Evolutionary conservation across 1,284 basidiomycete species (phyloP).

Genomic region (Erythrobasidium hasegawianum): DNA sequence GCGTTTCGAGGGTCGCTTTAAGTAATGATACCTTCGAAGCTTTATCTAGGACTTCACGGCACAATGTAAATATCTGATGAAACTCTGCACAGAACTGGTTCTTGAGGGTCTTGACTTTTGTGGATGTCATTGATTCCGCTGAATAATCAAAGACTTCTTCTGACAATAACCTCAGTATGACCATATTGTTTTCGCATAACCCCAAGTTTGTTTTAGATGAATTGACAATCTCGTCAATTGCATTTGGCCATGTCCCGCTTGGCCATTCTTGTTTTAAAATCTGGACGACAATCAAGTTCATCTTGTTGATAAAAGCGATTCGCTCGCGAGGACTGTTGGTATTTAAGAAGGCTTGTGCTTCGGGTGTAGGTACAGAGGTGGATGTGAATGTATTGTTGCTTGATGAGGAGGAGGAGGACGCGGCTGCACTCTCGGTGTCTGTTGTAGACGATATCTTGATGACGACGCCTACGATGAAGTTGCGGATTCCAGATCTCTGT

Average conservation of each 20-base stretch:
- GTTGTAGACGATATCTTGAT: slow-evolving; percentile 75
- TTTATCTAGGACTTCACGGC: slow-evolving; percentile 92
- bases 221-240: slow-evolving; percentile 95
- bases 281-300: slow-evolving; percentile 93
- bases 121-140: slow-evolving; percentile 97
- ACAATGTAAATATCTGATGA: slow-evolving; percentile 91
- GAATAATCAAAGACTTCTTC: slow-evolving; percentile 99
- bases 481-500: slow-evolving; percentile 90
- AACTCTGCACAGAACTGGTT: slow-evolving; percentile 98
- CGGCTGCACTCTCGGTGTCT: slow-evolving; percentile 61
- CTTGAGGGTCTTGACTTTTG: slow-evolving; percentile 95
- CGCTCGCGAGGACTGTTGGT: slow-evolving; percentile 66
- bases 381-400: neutral
- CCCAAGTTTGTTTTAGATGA: slow-evolving; percentile 95
- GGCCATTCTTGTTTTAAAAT: slow-evolving; percentile 98
- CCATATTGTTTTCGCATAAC: slow-evolving; percentile 99
- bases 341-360: slow-evolving; percentile 27
- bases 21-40: slow-evolving; percentile 96
- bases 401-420: neutral
- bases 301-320: slow-evolving; percentile 94
- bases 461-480: slow-evolving; percentile 91
- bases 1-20: slow-evolving; percentile 90
- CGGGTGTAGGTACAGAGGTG: slow-evolving; percentile 4
- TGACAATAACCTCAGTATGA: slow-evolving; percentile 77
- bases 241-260: slow-evolving; percentile 89